Conservation (phyloP, 169 alveolate species). For the Plasmodium chabaudi region DNA sequence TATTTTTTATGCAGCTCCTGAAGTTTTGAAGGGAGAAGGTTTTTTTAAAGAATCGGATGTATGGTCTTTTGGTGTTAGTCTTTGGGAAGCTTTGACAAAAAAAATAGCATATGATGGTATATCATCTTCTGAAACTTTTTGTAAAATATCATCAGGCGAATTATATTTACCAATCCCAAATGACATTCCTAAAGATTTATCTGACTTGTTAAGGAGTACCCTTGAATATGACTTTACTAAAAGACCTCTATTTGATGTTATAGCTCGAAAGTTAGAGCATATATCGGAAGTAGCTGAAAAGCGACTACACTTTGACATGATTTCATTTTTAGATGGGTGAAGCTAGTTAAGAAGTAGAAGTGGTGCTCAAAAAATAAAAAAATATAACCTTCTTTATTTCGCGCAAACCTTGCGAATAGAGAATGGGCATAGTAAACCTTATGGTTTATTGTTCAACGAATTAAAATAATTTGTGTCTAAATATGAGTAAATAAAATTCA, state of each 20-base stretch:
- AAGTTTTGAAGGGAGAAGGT: constrained; percentile 82
- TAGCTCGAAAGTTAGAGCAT: constrained; percentile 38
- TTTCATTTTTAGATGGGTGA: constrained; percentile 56
- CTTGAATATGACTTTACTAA: constrained; percentile 64
- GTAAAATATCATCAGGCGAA: constrained; percentile 66
- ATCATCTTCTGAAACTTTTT: constrained; percentile 73
- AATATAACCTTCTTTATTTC: no score
- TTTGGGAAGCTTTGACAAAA: constrained; percentile 77
- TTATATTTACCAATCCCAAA: constrained; percentile 64
- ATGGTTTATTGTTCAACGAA: no score
- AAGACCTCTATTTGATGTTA: constrained; percentile 69
- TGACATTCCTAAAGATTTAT: constrained; percentile 53
- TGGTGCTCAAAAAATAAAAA: not conserved
- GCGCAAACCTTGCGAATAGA: no score
- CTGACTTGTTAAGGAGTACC: constrained; percentile 46
- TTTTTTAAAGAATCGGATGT: constrained; percentile 83
- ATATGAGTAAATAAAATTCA: no score
- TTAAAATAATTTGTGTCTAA: no score
- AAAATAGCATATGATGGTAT: constrained; percentile 80
- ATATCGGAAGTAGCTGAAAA: constrained; percentile 40
- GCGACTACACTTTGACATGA: constrained; percentile 45
- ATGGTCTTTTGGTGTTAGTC: constrained; percentile 82
- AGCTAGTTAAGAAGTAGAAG: not conserved
- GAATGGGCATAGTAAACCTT: no score
- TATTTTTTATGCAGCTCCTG: constrained; percentile 84